Evolutionary conservation across 768 basidiomycete genomes (phyloP), one percentile per base, ranked within the genome.

Genomic region (Collybiopsis confluens): DNA sequence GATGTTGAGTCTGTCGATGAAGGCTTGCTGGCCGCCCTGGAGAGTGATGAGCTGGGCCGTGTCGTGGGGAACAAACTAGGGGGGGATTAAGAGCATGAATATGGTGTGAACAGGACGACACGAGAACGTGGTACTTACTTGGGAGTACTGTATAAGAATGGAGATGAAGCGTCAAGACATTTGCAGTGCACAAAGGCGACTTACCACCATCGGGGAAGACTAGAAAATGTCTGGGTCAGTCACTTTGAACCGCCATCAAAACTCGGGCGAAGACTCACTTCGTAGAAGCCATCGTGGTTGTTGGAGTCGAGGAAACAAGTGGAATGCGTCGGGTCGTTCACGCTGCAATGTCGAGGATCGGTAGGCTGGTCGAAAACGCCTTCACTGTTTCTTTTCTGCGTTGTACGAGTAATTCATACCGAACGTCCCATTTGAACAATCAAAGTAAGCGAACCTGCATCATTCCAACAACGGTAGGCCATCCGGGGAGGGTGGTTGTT

Each of bases 261-360:
- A 54, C n/a, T n/a, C n/a, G n/a, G n/a, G n/a, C n/a, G 30, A 13
- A 13, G 30, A 33, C 30, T 33, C 5, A 33, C 30, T 69, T 86
- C 84, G 60, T 86, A 86, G 62, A 85, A 86, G 1, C 84, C 83
- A 62, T 86, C 83, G 10, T 72, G 64, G 28, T 78, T 77, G 15
- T 67, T 72, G 10, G 79, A 74, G 56, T 83, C 76, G 54, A 86
- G 63, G 68, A 81, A 85, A 58, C 84, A 86, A 0, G 81, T 82
- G 1, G 83, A 73, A 21, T 73, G 67, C 2, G 65, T 65, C 0
- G 83, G 84, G 58, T 85, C 83, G 54, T 86, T 77, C 38, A 81
- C 72, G 59, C 82, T 84, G 61, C 84, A 86, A 61, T 85, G 83
- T 35, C 84, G 69, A 3, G 84, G 84, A 63, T 86, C 84, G 1